Evolutionary conservation across 306 rosid species (phyloP), one percentile per base, ranked within the genome.

Genomic region (Ormosia semicastrata): DNA sequence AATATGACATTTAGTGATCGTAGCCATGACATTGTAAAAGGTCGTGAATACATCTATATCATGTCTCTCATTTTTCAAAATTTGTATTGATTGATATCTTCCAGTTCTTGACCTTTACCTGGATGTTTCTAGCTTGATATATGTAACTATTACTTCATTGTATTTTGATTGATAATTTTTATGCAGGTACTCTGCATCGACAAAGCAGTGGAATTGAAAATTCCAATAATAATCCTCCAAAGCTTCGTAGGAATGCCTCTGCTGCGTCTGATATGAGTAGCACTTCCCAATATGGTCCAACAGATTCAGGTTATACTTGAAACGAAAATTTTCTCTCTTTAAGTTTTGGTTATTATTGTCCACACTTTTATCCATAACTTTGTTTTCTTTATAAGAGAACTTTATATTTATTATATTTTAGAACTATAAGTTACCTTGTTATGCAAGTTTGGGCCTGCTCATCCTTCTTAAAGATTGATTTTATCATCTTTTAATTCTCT

Each of bases 221-320:
- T 63, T 77, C 84, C 46, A 82, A 56, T 17, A 14, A 46, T 3
- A 80, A 49, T 78, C 85, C 59, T 81, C 76, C 86, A 78, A 84
- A 83, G 57, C 92, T 81, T 79, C 81, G 79, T 50, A 89, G 94
- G 84, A 88, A 89, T 80, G 89, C 91, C 50, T 91, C 97, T 64
- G 78, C 90, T 79, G 74, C 85, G 43, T 92, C 94, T 79, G 97
- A 91, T 77, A 81, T 89, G 17, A 85, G 97, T 84, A 88, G 92
- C 82, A 29, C 83, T 79, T 89, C 89, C 72, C 89, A 86, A 75
- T 78, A 76, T 84, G 82, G 89, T 64, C 34, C 85, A 1, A 15
- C 84, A 85, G 77, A 72, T 85, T 15, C 91, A 89, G 98, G 95
- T 91, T 74, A 14, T 60, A 46, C 75, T 79, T 81, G 47, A 78